These are phyloP conservation scores for Pythium monospermum DNA, from an alignment of 352 stramenopile genomes.

Conservation along the genomic window DNA sequence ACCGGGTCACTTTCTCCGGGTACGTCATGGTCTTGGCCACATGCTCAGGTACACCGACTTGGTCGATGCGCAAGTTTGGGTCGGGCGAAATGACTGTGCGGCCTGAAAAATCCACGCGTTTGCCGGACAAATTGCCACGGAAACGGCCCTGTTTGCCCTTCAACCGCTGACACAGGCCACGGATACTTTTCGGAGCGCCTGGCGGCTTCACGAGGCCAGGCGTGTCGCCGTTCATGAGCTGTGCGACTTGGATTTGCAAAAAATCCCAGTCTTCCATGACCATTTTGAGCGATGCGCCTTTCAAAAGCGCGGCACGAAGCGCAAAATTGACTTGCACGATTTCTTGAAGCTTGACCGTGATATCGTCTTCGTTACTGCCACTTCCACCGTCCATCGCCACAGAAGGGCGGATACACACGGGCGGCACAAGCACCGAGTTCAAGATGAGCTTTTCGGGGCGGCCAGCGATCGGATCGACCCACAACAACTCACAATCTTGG, in stretches of 20 bases:
- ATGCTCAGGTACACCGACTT: conserved; percentile 93
- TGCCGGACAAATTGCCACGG: conserved; percentile 97
- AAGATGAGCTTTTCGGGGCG: conserved; percentile 98
- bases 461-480: conserved; percentile 92
- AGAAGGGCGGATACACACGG: conserved; percentile 98
- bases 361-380: conserved; percentile 98
- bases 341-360: conserved; percentile 99
- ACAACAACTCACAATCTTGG: conserved; percentile 97
- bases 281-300: conserved; percentile 96
- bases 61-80: conserved; percentile 95
- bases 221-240: conserved; percentile 99
- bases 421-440: conserved; percentile 96
- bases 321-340: conserved; percentile 99
- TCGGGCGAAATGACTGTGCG: conserved; percentile 99
- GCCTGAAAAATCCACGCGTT: conserved; percentile 99
- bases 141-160: conserved; percentile 99
- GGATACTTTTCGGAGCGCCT: conserved; percentile 91
- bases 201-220: conserved; percentile 95
- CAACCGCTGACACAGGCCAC: conserved; percentile 96
- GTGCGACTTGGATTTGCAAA: conserved; percentile 95
- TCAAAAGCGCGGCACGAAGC: conserved; percentile 90
- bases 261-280: conserved; percentile 99
- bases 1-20: conserved; percentile 94
- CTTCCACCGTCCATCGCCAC: conserved; percentile 96
- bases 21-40: conserved; percentile 99